A percentile compares a stretch with the other conserved stretches of the same genome.
These are phyloP conservation scores for Salvia miltiorrhiza DNA, from an alignment of 257 asterid species.

Conservation along the genomic window DNA sequence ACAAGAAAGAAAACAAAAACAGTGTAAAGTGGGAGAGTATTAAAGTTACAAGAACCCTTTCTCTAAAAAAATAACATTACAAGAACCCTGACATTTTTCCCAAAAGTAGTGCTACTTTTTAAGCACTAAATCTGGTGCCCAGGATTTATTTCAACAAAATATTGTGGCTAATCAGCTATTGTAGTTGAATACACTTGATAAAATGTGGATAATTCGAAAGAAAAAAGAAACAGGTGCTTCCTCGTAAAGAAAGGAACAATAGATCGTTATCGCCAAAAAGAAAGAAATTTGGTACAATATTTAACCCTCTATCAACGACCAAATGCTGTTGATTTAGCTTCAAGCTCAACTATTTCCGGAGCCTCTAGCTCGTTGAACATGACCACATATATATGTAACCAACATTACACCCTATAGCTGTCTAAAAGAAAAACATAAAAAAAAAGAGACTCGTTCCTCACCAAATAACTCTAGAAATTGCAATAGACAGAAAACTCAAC, in stretches of 20 bases:
- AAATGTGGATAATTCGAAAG: neutral
- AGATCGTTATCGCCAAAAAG: constrained; percentile 2
- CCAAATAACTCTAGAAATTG: constrained; percentile 30
- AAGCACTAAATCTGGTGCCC: no score
- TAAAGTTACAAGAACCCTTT: no score
- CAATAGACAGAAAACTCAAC: constrained; percentile 13
- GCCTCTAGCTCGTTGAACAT: constrained; percentile 34
- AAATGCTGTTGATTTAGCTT: constrained; percentile 27
- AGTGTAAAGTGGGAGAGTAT: neutral
- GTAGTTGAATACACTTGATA: no score
- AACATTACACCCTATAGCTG: constrained; percentile 22
- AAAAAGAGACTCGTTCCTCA: constrained; percentile 16
- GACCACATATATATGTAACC: constrained; percentile 19
- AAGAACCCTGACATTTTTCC: no score
- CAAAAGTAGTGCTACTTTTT: no score
- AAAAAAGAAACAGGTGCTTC: neutral
- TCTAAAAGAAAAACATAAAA: neutral
- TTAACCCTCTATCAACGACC: constrained; percentile 28
- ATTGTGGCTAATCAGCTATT: no score
- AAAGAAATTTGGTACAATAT: constrained; percentile 9
- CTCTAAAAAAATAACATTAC: no score
- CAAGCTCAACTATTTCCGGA: constrained; percentile 42
- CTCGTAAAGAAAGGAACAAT: constrained; percentile 3
- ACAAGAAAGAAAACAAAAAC: no score
- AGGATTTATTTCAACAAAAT: no score